phyloP scores from a whole-genome alignment of 495 filamentous ascomycete genomes.

The Penicillium cataractarum region DNA sequence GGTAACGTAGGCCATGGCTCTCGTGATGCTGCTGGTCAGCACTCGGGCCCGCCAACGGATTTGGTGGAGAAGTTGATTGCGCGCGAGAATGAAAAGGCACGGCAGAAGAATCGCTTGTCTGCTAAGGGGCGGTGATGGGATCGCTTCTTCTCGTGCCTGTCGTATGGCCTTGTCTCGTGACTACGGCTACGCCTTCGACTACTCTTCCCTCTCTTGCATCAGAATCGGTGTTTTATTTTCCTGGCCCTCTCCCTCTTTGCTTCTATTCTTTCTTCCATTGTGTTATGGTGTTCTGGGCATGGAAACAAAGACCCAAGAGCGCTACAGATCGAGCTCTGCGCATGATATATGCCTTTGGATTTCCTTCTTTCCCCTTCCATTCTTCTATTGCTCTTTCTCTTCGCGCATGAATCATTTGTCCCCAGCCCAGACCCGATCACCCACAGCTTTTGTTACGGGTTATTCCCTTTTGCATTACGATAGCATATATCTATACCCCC shows the following conservation, averaged over 20 bases:
- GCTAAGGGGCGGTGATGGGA: slow-evolving; percentile 38
- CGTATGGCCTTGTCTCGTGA: background rate
- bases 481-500: slow-evolving; percentile 39
- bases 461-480: slow-evolving; percentile 36
- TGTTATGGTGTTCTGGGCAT: slow-evolving; percentile 20
- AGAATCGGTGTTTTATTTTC: slow-evolving; percentile 10
- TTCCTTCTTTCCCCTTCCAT: background rate
- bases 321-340: slow-evolving; percentile 1
- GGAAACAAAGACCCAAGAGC: slow-evolving; percentile 17
- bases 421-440: slow-evolving; percentile 2
- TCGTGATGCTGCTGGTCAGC: slow-evolving; percentile 23
- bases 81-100: slow-evolving; percentile 43
- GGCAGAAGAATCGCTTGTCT: slow-evolving; percentile 38
- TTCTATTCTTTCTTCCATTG: background rate
- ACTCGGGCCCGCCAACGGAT: slow-evolving; percentile 35
- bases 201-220: slow-evolving; percentile 11
- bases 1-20: slow-evolving; percentile 25
- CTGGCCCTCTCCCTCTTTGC: slow-evolving; percentile 1
- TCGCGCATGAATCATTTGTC: background rate
- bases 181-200: slow-evolving; percentile 10
- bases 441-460: slow-evolving; percentile 21
- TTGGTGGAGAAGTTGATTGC: slow-evolving; percentile 43
- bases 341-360: slow-evolving; percentile 18
- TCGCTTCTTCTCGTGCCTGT: background rate
- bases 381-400: background rate